Conservation (phyloP, 345 rosid species). For the Tarenaya hassleriana region DNA sequence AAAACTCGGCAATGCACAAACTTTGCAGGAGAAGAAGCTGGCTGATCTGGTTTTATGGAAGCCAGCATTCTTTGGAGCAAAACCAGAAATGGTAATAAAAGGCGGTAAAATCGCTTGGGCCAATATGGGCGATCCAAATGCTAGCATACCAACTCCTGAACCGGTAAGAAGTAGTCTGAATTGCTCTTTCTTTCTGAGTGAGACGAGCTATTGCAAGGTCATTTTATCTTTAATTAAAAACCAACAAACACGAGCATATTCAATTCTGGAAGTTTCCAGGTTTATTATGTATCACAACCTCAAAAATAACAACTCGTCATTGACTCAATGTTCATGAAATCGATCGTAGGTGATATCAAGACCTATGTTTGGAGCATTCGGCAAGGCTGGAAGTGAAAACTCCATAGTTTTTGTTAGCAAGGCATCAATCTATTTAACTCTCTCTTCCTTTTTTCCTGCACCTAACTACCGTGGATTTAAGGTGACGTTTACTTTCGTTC, state of each 20-base stretch:
- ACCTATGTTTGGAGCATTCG: constrained; percentile 98
- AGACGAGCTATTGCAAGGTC: not conserved
- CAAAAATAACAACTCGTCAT: not conserved
- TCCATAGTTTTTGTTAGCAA: constrained; percentile 93
- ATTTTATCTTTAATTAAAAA: not conserved
- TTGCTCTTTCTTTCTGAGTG: no score
- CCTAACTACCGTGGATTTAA: not conserved
- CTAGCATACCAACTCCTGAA: constrained; percentile 97
- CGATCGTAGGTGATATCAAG: constrained; percentile 62
- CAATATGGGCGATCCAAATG: constrained; percentile 97
- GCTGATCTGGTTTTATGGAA: constrained; percentile 96
- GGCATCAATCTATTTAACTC: constrained; percentile 34
- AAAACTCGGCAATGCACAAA: constrained; percentile 6
- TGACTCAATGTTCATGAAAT: not conserved
- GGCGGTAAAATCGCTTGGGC: constrained; percentile 92
- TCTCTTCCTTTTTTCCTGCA: constrained; percentile 1
- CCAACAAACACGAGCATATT: not conserved
- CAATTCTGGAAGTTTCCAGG: not conserved
- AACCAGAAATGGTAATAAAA: constrained; percentile 91
- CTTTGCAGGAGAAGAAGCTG: constrained; percentile 67
- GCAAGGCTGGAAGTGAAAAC: constrained; percentile 77
- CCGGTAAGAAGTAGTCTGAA: constrained; percentile 42
- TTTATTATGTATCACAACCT: not conserved
- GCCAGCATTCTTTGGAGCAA: constrained; percentile 94
- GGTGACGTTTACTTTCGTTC: not conserved